These are phyloP conservation scores for Amanita subjunquillea DNA, from an alignment of 768 basidiomycete genomes.

Conservation along the genomic window DNA sequence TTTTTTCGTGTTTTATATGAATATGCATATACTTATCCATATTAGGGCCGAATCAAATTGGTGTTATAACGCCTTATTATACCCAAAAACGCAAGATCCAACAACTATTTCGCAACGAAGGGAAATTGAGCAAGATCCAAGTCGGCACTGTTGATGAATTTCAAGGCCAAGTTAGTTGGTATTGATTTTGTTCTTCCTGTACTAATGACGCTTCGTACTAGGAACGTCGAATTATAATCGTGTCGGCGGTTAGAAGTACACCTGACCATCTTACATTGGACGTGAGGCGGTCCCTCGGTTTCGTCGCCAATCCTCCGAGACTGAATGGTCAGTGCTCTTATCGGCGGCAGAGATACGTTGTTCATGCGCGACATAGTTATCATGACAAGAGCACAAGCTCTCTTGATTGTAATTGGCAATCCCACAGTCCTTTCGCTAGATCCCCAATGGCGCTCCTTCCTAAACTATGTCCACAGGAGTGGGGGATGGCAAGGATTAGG, in stretches of 20 bases:
- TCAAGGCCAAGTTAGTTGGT: conserved; percentile 45
- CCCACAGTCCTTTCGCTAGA: conserved; percentile 49
- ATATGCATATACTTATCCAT: background rate
- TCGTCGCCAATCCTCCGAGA: conserved; percentile 44
- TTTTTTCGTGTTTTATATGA: background rate
- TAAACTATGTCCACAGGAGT: conserved; percentile 42
- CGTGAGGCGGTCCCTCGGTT: conserved; percentile 46
- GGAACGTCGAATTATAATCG: conserved; percentile 47
- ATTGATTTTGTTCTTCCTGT: conserved; percentile 13
- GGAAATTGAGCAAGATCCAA: conserved; percentile 30
- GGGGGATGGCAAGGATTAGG: conserved; percentile 34
- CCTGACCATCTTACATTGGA: conserved; percentile 43
- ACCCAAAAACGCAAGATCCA: conserved; percentile 49
- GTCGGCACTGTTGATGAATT: conserved; percentile 64
- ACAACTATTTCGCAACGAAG: conserved; percentile 20
- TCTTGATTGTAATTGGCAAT: conserved; percentile 52
- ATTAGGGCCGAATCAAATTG: conserved; percentile 34
- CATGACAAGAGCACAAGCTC: conserved; percentile 49
- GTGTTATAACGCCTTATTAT: conserved; percentile 63
- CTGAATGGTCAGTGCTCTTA: conserved; percentile 40
- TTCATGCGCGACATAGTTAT: conserved; percentile 29
- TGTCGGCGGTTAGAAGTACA: conserved; percentile 50
- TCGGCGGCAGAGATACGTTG: background rate
- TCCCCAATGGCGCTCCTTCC: conserved; percentile 50
- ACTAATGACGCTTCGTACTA: conserved; percentile 20